These are phyloP conservation scores for Xerocomellus chrysenteron DNA, from an alignment of 768 basidiomycete genomes.

Conservation along the genomic window DNA sequence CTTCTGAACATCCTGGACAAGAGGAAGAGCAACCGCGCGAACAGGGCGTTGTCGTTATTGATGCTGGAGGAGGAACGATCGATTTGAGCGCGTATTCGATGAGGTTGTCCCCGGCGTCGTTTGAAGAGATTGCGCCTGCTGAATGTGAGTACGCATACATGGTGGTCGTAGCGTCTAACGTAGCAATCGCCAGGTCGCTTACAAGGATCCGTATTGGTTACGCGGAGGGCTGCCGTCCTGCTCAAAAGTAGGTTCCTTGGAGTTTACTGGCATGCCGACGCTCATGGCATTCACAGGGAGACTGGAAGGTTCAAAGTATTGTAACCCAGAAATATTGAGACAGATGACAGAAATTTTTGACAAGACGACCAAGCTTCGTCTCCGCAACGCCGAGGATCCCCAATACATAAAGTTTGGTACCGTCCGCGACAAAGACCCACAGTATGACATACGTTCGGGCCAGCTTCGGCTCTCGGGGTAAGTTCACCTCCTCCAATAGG, in stretches of 20 bases:
- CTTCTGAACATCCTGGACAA: slow-evolving; percentile 18
- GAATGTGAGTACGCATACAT: slow-evolving; percentile 29
- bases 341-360: slow-evolving; percentile 41
- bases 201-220: slow-evolving; percentile 42
- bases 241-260: slow-evolving; percentile 27
- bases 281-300: slow-evolving; percentile 21
- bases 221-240: slow-evolving; percentile 32
- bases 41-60: slow-evolving; percentile 44
- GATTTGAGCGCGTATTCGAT: slow-evolving; percentile 45
- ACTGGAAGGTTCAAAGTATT: slow-evolving; percentile 33
- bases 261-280: not conserved
- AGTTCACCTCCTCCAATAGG: not conserved
- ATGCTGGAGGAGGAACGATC: slow-evolving; percentile 49
- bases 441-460: slow-evolving; percentile 39
- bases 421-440: slow-evolving; percentile 37
- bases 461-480: slow-evolving; percentile 41
- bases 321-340: slow-evolving; percentile 32
- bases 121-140: slow-evolving; percentile 39
- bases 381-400: slow-evolving; percentile 38
- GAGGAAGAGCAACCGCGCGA: slow-evolving; percentile 25
- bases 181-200: slow-evolving; percentile 33
- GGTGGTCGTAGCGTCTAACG: not conserved
- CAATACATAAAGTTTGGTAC: slow-evolving; percentile 45
- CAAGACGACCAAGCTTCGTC: slow-evolving; percentile 42
- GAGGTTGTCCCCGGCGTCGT: slow-evolving; percentile 37